Base-by-base conservation (phyloP, 257 asterid species). In the Hygrophila difformis region DNA sequence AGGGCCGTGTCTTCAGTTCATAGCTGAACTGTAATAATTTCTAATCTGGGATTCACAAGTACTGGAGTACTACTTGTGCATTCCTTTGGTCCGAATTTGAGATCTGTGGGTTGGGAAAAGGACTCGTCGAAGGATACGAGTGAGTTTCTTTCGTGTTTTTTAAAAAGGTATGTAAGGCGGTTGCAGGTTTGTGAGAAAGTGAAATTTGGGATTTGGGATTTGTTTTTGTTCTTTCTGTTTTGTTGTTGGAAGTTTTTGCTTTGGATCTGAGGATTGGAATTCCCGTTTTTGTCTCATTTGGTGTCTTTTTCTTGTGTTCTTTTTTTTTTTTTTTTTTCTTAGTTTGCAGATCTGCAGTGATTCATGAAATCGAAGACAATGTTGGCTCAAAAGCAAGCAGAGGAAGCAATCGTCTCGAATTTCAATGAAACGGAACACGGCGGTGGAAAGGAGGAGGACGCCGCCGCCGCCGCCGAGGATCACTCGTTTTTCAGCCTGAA, bases 301-400 rank as follows among this genome's bases (percentile, higher is more conserved):
- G 20, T 60, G 60, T 52, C 55, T 46, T 12, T 5, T 35, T 13
- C 36, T 47, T 18, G 19, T 26, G 8, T 37, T 12, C n/a, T n/a
- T n/a, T n/a, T n/a, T n/a, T n/a, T n/a, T 13, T n/a, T n/a, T n/a
- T n/a, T n/a, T n/a, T n/a, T n/a, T n/a, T n/a, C n/a, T n/a, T n/a
- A n/a, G n/a, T n/a, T 6, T 29, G 9, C 38, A 53, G 67, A 61
- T 61, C 67, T 49, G 40, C 34, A 8, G 13, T 34, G 15, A 42
- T 12, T 14, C 17, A 17, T 29, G 29, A 24, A 41, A 44, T 21
- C 36, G 50, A 40, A 20, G 19, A 44, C 24, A 55, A 74, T 73
- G 87, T 64, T 46, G 59, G 44, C 66, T 8, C 62, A 65, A 53
- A 74, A 69, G 64, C 80, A 62, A 59, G 68, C 71, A 38, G 82